These are phyloP conservation scores for Salix viminalis DNA, from an alignment of 345 rosid species.

Conservation along the genomic window DNA sequence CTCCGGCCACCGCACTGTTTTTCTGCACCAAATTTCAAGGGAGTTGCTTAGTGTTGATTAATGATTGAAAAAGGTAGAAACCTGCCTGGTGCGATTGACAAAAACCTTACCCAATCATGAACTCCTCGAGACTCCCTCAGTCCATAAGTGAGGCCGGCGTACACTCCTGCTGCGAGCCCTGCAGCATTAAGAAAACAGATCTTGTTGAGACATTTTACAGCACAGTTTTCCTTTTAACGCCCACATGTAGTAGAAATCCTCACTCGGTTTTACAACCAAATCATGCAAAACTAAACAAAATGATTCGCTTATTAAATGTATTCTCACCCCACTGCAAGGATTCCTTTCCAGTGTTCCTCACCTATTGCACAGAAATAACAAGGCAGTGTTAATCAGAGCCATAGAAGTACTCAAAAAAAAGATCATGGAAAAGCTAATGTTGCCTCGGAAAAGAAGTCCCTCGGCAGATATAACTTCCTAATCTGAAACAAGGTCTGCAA, in stretches of 20 bases:
- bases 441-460: background rate
- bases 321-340: conserved; percentile 87
- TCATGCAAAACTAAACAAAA: too few relatives aligned
- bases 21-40: conserved; percentile 38
- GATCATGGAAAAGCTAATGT: background rate
- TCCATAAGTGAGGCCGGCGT: conserved; percentile 86
- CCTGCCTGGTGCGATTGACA: too few relatives aligned
- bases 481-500: background rate
- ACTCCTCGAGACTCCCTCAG: conserved; percentile 80
- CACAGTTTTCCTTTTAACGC: background rate
- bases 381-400: background rate
- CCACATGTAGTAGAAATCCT: background rate
- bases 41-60: background rate
- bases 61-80: too few relatives aligned
- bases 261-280: background rate
- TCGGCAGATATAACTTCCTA: too few relatives aligned
- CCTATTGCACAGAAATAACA: conserved; percentile 36
- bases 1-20: conserved; percentile 92
- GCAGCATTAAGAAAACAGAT: background rate
- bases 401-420: background rate
- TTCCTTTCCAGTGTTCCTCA: conserved; percentile 84
- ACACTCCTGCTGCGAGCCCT: conserved; percentile 88
- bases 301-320: background rate
- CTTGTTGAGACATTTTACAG: background rate
- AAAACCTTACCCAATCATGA: conserved; percentile 78